A percentile compares a stretch with the other conserved stretches of the same genome.
Conservation (phyloP, 345 rosid genomes). For the Ceriops tagal region DNA sequence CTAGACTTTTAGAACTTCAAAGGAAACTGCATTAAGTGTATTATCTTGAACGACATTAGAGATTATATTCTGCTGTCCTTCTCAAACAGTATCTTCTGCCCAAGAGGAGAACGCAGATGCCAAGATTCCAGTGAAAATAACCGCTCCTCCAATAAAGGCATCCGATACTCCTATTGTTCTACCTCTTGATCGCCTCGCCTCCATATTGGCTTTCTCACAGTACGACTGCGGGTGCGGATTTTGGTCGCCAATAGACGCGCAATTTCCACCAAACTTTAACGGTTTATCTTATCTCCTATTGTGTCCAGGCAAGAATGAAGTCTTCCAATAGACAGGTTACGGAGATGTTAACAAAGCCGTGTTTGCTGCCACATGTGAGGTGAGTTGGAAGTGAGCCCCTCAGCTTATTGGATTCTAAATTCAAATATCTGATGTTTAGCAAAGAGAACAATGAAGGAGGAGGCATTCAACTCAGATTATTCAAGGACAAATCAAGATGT, state of each 20-base stretch:
- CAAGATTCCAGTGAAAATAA: slow-evolving; percentile 48
- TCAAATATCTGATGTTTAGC: slow-evolving; percentile 76
- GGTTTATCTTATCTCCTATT: slow-evolving; percentile 51
- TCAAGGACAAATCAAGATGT: slow-evolving; percentile 83
- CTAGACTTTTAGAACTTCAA: slow-evolving; percentile 41
- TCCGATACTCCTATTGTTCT: slow-evolving; percentile 40
- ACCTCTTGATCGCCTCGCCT: slow-evolving; percentile 36
- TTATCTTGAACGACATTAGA: slow-evolving; percentile 57
- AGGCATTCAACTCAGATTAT: slow-evolving; percentile 68
- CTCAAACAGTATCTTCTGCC: slow-evolving; percentile 38
- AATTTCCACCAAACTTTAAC: slow-evolving; percentile 69
- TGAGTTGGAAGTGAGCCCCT: slow-evolving; percentile 50
- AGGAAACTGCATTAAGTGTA: slow-evolving; percentile 49
- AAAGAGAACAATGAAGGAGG: slow-evolving; percentile 64
- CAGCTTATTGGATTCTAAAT: slow-evolving; percentile 73
- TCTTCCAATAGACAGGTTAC: slow-evolving; percentile 62
- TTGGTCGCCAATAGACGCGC: slow-evolving; percentile 51
- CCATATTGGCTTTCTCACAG: slow-evolving; percentile 47
- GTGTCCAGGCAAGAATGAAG: slow-evolving; percentile 73
- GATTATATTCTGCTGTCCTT: slow-evolving; percentile 39
- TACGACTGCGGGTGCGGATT: slow-evolving; percentile 54
- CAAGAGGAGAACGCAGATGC: slow-evolving; percentile 42
- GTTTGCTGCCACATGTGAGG: slow-evolving; percentile 66
- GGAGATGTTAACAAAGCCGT: slow-evolving; percentile 84
- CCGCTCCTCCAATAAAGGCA: slow-evolving; percentile 49